These are phyloP conservation scores for Blyttiomyces sp. DNA, from an alignment of 371 early-diverging fungal species.

Conservation along the genomic window DNA sequence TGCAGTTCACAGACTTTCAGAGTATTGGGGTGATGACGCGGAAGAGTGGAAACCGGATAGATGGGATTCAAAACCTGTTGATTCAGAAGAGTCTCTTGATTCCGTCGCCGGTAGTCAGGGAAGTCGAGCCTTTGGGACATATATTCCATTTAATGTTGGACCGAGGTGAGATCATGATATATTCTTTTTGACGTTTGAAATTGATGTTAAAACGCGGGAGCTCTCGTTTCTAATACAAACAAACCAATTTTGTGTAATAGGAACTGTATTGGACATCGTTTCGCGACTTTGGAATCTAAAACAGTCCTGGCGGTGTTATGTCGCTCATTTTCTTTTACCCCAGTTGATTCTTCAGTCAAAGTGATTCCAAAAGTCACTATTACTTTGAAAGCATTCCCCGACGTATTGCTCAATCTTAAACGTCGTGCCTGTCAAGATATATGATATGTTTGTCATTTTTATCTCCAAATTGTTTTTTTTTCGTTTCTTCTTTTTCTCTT, in stretches of 20 bases:
- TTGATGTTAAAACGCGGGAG: not conserved
- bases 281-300: constrained; percentile 47
- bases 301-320: constrained; percentile 33
- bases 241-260: not conserved
- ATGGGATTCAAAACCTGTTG: constrained; percentile 37
- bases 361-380: too few relatives aligned
- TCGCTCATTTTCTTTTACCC: constrained; percentile 28
- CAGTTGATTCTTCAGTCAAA: too few relatives aligned
- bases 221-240: not conserved
- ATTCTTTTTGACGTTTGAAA: constrained; percentile 29
- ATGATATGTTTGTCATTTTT: too few relatives aligned
- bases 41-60: constrained; percentile 60
- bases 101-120: too few relatives aligned
- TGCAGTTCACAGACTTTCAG: constrained; percentile 44
- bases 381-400: too few relatives aligned
- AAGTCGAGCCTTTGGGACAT: constrained; percentile 25
- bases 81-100: not conserved
- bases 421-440: too few relatives aligned
- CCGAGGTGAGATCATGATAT: not conserved
- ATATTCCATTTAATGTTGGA: constrained; percentile 52
- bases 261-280: constrained; percentile 19
- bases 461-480: too few relatives aligned
- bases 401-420: too few relatives aligned
- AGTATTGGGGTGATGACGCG: constrained; percentile 64
- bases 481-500: too few relatives aligned